These are phyloP conservation scores for Chloranthus sessilifolius DNA, from an alignment of 164 flowering plant species.

Conservation along the genomic window DNA sequence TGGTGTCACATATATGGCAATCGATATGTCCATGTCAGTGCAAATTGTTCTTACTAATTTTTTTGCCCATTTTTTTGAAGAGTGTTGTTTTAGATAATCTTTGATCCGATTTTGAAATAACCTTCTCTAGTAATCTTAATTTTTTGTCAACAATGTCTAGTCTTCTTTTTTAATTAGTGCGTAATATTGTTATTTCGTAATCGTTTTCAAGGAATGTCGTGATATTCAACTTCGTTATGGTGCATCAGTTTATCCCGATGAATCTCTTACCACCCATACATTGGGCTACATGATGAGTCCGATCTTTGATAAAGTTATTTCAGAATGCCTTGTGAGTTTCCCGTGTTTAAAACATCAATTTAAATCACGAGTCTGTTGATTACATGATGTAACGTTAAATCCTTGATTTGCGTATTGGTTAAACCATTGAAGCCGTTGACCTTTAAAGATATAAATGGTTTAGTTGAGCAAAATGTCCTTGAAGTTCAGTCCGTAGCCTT, in stretches of 20 bases:
- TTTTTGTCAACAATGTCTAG: too few relatives aligned
- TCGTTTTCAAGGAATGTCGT: constrained; percentile 85
- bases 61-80: too few relatives aligned
- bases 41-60: too few relatives aligned
- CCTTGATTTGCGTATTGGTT: background rate
- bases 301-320: constrained; percentile 52
- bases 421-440: constrained; percentile 42
- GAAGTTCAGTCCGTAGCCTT: constrained; percentile 73
- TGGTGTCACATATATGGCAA: too few relatives aligned
- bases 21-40: too few relatives aligned
- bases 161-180: background rate
- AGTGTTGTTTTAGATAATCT: background rate
- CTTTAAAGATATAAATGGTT: constrained; percentile 78
- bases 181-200: constrained; percentile 28
- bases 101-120: too few relatives aligned
- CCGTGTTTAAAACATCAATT: background rate
- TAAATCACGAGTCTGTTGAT: background rate
- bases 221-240: constrained; percentile 84
- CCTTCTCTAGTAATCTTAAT: too few relatives aligned
- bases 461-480: constrained; percentile 94
- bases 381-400: too few relatives aligned
- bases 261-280: constrained; percentile 9
- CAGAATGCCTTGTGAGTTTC: constrained; percentile 34
- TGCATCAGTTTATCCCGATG: constrained; percentile 24
- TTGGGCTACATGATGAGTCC: constrained; percentile 29